Evolutionary conservation across 73 alveolate genomes (phyloP), one percentile per base, ranked within the genome.

Genomic region (Paramecium sexaurelia): DNA sequence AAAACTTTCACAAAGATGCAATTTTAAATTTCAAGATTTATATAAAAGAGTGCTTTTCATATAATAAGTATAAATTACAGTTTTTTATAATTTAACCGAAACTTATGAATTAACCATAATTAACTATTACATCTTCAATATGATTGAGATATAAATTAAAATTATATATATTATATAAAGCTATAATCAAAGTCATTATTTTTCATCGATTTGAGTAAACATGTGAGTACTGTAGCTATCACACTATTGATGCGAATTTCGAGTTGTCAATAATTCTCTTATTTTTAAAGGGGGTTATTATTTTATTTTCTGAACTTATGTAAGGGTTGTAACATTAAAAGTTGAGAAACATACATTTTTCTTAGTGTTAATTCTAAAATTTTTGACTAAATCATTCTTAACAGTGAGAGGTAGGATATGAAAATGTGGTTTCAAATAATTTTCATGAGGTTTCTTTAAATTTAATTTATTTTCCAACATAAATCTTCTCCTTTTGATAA

Each of bases 401-500:
- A 78, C 55, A 19, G 90, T 17, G 17, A 78, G 90, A 4, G 68
- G 71, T 1, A 78, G 90, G 2, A 78, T 39, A 24, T 78, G 43
- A 43, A 26, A 24, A 10, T 41, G 3, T 2, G 90, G 90, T 78
- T 78, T 22, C 1, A 78, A 47, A 43, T 29, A 78, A 43, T 78
- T 78, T 8, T 37, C 36, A 40, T 13, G 73, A 5, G 90, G 51
- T 40, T 78, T 78, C 33, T 78, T 78, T 5, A 43, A 20, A 43
- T 61, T 78, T 22, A 78, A 78, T 78, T 78, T 78, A 40, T 32
- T 29, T 41, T 78, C 90, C 3, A 78, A 40, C 73, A 78, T 20
- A 43, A 41, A 45, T 78, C 55, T 39, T 43, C 68, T 78, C 41
- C 90, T 39, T n/a, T 78, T 78, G 29, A 43, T 33, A 37, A 19